Base-by-base conservation (phyloP, 305 asterid species). In the Lippia alba region DNA sequence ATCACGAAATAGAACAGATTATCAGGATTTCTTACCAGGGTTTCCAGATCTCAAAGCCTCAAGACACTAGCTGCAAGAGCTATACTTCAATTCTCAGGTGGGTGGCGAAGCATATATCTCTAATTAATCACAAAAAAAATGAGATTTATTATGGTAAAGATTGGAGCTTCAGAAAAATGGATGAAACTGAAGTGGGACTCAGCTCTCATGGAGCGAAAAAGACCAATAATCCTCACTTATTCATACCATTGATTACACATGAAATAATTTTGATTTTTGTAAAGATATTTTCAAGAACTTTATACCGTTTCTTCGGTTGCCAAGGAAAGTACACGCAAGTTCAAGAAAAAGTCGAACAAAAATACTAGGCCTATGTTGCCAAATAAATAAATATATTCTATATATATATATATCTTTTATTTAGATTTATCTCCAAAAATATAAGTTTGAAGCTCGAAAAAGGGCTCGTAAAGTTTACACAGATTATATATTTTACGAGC, bases 11-110 rank as follows among this genome's bases (percentile, higher is more conserved):
- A 15, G 53, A 44, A 11, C 49, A 44, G 14, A 44, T 3, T 74
- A 71, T 59, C 50, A 61, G 61, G 68, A 69, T 66, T 64, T 12
- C 79, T 76, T 71, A 80, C 84, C 84, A 45, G 59, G 73, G 41
- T 17, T 57, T 69, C 69, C 64, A 70, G 81, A 80, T 80, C 84
- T 76, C 64, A 61, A 48, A 64, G 53, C 14, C 34, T 49, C 61
- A 56, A 70, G 71, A 70, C 64, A 30, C 71, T 34, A 54, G 33
- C 67, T 75, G 53, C 74, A 53, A 41, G 68, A 57, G 66, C 59
- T 64, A 32, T 5, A 32, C 14, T 69, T 34, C 30, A 24, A 24
- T 24, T 24, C 30, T 24, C 11, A 20, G 60, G 14, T 33, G 45
- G 67, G 32, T 12, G 40, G 36, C 61, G 56, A 55, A 55, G 20